A percentile compares a stretch with the other conserved stretches of the same genome.
phyloP scores from a whole-genome alignment of 371 early-diverging fungal genomes.

The Mortierella sp. region DNA sequence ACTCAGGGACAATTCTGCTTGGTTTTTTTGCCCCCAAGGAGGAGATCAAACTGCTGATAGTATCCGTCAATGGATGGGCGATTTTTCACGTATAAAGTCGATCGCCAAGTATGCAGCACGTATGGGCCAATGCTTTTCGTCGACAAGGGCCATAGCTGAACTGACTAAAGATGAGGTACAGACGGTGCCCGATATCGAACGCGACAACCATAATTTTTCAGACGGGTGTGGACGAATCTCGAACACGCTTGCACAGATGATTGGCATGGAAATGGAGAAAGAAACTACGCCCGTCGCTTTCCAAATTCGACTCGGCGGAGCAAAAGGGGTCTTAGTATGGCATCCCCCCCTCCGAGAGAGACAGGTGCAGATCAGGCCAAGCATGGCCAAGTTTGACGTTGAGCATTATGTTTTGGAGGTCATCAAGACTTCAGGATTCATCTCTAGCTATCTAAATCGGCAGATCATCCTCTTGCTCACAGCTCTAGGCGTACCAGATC shows the following conservation, averaged over 20 bases:
- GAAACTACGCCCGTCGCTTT: slow-evolving; percentile 75
- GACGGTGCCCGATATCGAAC: slow-evolving; percentile 68
- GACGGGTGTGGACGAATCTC: slow-evolving; percentile 91
- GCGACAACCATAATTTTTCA: slow-evolving; percentile 73
- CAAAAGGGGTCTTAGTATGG: slow-evolving; percentile 79
- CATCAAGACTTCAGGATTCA: slow-evolving; percentile 65
- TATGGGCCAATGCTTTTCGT: slow-evolving; percentile 86
- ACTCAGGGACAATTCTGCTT: slow-evolving; percentile 76
- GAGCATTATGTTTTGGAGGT: slow-evolving; percentile 73
- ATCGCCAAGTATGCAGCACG: slow-evolving; percentile 81
- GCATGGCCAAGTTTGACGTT: slow-evolving; percentile 80
- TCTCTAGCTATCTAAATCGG: slow-evolving; percentile 77
- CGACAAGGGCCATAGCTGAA: slow-evolving; percentile 66
- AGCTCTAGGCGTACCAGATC: slow-evolving; percentile 72
- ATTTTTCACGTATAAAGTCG: slow-evolving; percentile 73
- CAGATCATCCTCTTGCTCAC: slow-evolving; percentile 80
- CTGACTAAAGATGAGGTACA: slow-evolving; percentile 57
- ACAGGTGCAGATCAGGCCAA: slow-evolving; percentile 68
- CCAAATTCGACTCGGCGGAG: slow-evolving; percentile 86
- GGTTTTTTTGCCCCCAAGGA: slow-evolving; percentile 71
- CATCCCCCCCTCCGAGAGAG: slow-evolving; percentile 22
- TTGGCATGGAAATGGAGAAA: slow-evolving; percentile 65
- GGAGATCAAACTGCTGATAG: slow-evolving; percentile 58
- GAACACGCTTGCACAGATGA: slow-evolving; percentile 61
- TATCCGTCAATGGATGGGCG: slow-evolving; percentile 83